A percentile compares a stretch with the other conserved stretches of the same genome.
Evolutionary conservation across 2,329 filamentous ascomycete genomes (phyloP).

Genomic region (Fusarium nurragi): DNA sequence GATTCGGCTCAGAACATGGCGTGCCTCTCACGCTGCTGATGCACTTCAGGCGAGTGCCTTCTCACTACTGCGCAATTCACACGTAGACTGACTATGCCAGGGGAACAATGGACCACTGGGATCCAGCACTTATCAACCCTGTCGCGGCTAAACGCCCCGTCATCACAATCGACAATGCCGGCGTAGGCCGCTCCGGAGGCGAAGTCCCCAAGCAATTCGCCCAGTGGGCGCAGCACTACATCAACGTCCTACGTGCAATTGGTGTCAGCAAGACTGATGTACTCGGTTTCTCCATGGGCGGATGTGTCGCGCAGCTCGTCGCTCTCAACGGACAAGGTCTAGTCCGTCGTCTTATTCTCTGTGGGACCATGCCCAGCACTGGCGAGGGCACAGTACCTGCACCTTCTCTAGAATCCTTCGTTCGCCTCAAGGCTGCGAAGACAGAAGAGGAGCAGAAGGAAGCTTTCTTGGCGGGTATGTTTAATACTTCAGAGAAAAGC

Average conservation of each 20-base stretch:
- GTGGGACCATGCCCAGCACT: constrained; percentile 54
- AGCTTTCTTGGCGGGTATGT: constrained; percentile 50
- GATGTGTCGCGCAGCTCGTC: constrained; percentile 56
- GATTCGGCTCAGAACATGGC: constrained; percentile 44
- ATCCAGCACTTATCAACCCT: constrained; percentile 57
- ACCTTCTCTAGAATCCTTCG: constrained; percentile 47
- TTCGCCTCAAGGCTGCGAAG: constrained; percentile 45
- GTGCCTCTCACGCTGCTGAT: constrained; percentile 48
- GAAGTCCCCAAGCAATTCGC: constrained; percentile 49
- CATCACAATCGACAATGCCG: constrained; percentile 59
- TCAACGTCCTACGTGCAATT: constrained; percentile 50
- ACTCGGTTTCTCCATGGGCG: constrained; percentile 62
- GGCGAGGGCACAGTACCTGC: constrained; percentile 49
- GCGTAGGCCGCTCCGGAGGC: constrained; percentile 57
- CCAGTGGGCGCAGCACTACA: constrained; percentile 48
- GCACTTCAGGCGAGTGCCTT: constrained; percentile 46
- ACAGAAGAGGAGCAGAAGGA: constrained; percentile 48
- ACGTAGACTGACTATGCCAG: constrained; percentile 27
- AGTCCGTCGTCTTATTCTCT: constrained; percentile 55
- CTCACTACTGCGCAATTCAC: not conserved
- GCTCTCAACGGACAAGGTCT: constrained; percentile 52
- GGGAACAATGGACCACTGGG: constrained; percentile 53
- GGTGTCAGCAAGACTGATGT: constrained; percentile 55
- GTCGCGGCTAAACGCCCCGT: constrained; percentile 54
- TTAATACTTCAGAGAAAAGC: constrained; percentile 46